Percentiles rank a stretch among this genome's conserved stretches.
Conservation (phyloP, 805 yeast species). For the Babjeviella inositovora region DNA sequence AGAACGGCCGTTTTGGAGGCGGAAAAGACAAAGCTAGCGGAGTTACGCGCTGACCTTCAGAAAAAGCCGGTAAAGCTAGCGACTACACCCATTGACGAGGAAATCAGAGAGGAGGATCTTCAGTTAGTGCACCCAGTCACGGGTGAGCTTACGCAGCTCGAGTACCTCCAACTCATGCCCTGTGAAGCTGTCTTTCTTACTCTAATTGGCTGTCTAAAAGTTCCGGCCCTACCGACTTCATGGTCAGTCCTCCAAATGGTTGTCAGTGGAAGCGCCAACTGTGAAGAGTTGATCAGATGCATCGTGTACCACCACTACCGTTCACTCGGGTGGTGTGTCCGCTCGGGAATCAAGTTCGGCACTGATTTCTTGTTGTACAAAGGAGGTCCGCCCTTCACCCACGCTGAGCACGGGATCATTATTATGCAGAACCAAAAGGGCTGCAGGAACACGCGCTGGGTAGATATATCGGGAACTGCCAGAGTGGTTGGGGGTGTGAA, state of each 20-base stretch:
- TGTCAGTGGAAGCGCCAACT: slow-evolving; percentile 3
- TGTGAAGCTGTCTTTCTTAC: slow-evolving; percentile 60
- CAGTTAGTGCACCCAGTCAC: slow-evolving; percentile 1
- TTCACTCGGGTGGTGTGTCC: slow-evolving; percentile 87
- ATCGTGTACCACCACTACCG: slow-evolving; percentile 77
- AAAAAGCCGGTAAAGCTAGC: slow-evolving; percentile 9
- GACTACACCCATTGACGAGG: slow-evolving; percentile 1
- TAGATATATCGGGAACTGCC: slow-evolving; percentile 37
- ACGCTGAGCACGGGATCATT: slow-evolving; percentile 72
- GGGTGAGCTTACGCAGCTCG: slow-evolving; percentile 10
- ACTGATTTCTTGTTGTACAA: slow-evolving; percentile 71
- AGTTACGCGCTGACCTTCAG: slow-evolving; percentile 5
- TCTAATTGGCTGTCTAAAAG: slow-evolving; percentile 12
- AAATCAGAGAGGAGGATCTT: slow-evolving; percentile 1
- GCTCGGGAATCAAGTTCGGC: slow-evolving; percentile 87
- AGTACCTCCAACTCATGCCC: slow-evolving; percentile 54
- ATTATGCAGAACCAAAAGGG: slow-evolving; percentile 20
- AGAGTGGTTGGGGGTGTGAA: slow-evolving; percentile 82
- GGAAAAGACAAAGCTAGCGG: slow-evolving; percentile 10
- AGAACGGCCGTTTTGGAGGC: slow-evolving; percentile 10
- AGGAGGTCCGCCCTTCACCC: slow-evolving; percentile 90
- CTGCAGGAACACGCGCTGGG: slow-evolving; percentile 34
- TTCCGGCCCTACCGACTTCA: slow-evolving; percentile 1
- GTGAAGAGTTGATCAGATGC: slow-evolving; percentile 26
- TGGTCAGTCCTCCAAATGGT: slow-evolving; percentile 1